A percentile compares a stretch with the other conserved stretches of the same genome.
These are phyloP conservation scores for Fusarium oxysporum DNA, from an alignment of 2,329 filamentous ascomycete species.

Conservation along the genomic window DNA sequence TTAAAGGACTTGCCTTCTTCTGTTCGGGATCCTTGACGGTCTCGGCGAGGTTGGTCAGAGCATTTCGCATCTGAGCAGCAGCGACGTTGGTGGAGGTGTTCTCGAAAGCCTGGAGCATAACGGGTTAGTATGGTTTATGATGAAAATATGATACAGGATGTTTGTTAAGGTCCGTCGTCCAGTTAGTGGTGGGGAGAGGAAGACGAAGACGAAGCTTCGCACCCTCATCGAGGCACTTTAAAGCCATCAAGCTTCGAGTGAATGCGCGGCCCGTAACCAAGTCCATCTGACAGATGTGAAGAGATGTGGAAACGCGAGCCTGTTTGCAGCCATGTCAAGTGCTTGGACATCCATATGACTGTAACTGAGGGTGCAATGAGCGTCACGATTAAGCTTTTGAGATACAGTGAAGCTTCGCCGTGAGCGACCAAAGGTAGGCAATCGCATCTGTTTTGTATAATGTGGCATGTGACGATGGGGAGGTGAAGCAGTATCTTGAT, in stretches of 20 bases:
- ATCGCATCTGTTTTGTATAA: neutral
- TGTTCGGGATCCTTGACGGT: constrained; percentile 83
- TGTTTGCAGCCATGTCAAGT: neutral
- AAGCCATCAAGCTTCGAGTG: neutral
- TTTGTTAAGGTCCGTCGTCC: neutral
- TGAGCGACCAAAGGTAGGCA: constrained; percentile 4
- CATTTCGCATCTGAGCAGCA: constrained; percentile 98
- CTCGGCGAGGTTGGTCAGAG: constrained; percentile 91
- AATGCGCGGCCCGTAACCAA: constrained; percentile 2
- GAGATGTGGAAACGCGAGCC: neutral
- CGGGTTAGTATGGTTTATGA: constrained; percentile 42
- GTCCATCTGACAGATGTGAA: neutral
- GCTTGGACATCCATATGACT: neutral
- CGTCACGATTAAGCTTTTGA: neutral
- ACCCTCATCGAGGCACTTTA: neutral
- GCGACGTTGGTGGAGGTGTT: constrained; percentile 99
- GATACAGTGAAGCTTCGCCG: constrained; percentile 1
- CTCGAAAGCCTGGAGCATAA: constrained; percentile 83
- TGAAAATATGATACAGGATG: neutral
- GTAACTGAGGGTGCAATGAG: neutral
- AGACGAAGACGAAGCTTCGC: neutral
- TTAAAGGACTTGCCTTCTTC: constrained; percentile 77
- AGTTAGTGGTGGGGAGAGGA: neutral
- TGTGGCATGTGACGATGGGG: neutral
- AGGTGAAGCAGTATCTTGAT: constrained; percentile 42